Evolutionary conservation across 805 yeast genomes (phyloP), one percentile per base, ranked within the genome.

Genomic region (Metschnikowia similis): DNA sequence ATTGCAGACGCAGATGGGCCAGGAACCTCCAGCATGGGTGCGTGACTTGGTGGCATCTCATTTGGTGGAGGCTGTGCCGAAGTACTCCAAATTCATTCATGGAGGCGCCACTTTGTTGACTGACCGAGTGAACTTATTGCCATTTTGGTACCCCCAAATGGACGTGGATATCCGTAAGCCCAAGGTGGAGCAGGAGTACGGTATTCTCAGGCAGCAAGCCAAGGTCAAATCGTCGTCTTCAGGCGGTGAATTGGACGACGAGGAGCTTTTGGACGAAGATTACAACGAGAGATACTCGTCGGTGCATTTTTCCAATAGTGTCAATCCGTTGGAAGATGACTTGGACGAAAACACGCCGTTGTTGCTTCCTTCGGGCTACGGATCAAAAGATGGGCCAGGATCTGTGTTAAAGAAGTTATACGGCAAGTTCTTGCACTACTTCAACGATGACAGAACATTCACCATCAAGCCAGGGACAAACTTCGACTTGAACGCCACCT

Each of bases 71-170:
- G 97, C 97, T 1, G 97, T 94, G 39, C 99, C 99, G 29, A 94
- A 94, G 70, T 94, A 89, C 68, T 92, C 98, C 48, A 94, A 94
- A 68, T 94, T 94, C 63, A 92, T 94, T 59, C 99, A 94, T 63
- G 99, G 99, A 59, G 84, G 89, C 52, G 96, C 99, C 6, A 78
- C 94, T n/a, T 72, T 94, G 61, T 72, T 94, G 56, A 92, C 96
- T 14, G 92, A 89, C 39, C 81, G 77, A 66, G 89, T 90, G 37
- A 80, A 84, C 47, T 77, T 89, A 56, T 84, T 94, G 63, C 99
- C 99, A 48, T 94, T 89, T 71, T 94, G 99, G 99, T 76, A 84
- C 54, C 97, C 98, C 9, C 99, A 94, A 71, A 94, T 94, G 99
- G 87, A 82, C 57, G 85, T 85, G 42, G 99, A 94, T 65, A 94